Evolutionary conservation across 1,284 basidiomycete species (phyloP).

Genomic region (Boletus semigastroideus): DNA sequence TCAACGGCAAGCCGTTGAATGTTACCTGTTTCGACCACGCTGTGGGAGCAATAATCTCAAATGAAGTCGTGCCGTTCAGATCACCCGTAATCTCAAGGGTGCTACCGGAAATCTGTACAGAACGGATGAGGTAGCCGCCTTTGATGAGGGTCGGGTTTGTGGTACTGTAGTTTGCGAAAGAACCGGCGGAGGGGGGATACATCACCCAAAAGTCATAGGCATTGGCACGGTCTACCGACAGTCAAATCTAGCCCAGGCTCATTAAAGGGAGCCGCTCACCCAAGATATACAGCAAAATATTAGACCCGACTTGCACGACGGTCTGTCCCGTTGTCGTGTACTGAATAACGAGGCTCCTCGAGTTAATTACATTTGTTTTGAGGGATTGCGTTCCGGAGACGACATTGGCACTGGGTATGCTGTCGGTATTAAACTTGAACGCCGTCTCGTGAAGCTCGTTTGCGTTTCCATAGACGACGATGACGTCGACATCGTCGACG

Average conservation of each 20-base stretch:
- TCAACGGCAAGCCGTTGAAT: conserved; percentile 39
- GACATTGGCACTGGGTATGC: conserved; percentile 32
- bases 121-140: conserved; percentile 48
- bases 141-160: conserved; percentile 46
- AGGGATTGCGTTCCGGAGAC: conserved; percentile 41
- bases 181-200: conserved; percentile 39
- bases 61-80: conserved; percentile 40
- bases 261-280: conserved; percentile 30
- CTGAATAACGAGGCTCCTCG: conserved; percentile 40
- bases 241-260: conserved; percentile 2
- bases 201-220: conserved; percentile 53
- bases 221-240: conserved; percentile 41
- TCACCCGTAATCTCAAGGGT: conserved; percentile 43
- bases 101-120: conserved; percentile 34
- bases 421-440: conserved; percentile 35
- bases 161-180: conserved; percentile 39
- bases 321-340: conserved; percentile 46
- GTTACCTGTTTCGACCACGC: conserved; percentile 37
- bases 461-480: conserved; percentile 48
- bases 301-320: conserved; percentile 42
- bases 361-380: conserved; percentile 35
- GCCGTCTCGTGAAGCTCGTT: conserved; percentile 51
- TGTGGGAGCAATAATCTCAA: conserved; percentile 45
- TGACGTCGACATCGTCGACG: conserved; percentile 46
- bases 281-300: conserved; percentile 43